Base-by-base conservation (phyloP, 2,329 filamentous ascomycete species). In the Pseudogymnoascus sp. region DNA sequence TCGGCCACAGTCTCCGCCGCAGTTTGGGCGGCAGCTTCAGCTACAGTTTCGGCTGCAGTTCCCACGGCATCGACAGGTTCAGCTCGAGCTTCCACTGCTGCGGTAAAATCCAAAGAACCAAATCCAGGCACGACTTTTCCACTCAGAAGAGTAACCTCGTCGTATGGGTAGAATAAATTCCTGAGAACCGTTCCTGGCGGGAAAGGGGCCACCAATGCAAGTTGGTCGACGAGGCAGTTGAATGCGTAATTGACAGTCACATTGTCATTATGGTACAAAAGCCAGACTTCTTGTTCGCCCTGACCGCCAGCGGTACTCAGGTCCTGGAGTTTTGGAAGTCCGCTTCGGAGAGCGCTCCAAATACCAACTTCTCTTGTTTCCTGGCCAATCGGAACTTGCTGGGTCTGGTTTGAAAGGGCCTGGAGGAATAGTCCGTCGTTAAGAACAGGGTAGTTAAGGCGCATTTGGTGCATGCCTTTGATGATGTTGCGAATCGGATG, bases 151-250 rank as follows among this genome's bases (percentile, higher is more conserved):
- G 76, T 79, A 62, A 79, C 75, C 67, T 85, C 81, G 37, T 87
- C 84, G 66, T 84, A 85, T 1, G 85, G 83, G 69, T 83, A 85
- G 70, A 87, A 84, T 11, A 86, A 71, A 69, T 85, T 86, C 70
- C 83, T 84, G 65, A 86, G 83, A 0, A 78, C 83, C 0, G 80
- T 84, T 16, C 78, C 79, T 2, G 73, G 71, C 6, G 77, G 72
- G 65, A 83, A 87, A 0, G 84, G 81, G 36, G 83, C 75, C 39
- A 86, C 74, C 37, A 85, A 75, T 3, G 81, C 81, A 6, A 74
- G 73, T n/a, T 75, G 70, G 31, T 74, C 75, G 65, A 79, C 75
- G 16, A 69, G 73, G 71, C 84, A 87, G 67, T 86, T 78, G 64
- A 84, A 85, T 4, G 75, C 73, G 69, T 84, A 86, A 13, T 78